A percentile compares a stretch with the other conserved stretches of the same genome.
These are phyloP conservation scores for Apiospora kogelbergensis DNA, from an alignment of 2,329 filamentous ascomycete genomes.

Conservation along the genomic window DNA sequence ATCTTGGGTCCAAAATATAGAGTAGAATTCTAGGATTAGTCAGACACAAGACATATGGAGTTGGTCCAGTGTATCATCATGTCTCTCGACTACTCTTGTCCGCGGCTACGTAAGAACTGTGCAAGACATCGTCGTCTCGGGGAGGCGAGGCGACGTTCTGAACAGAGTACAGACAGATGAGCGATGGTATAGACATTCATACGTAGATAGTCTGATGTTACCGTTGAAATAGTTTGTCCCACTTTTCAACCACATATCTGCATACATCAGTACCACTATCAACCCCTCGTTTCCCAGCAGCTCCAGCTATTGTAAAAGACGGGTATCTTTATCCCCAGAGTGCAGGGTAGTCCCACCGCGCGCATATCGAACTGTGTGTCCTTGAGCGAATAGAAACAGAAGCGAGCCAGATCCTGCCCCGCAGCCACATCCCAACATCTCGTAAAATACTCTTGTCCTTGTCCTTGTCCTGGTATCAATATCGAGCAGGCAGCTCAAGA, in stretches of 20 bases:
- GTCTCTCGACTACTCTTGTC: not conserved
- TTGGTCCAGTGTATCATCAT: not conserved
- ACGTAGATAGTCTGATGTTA: not conserved
- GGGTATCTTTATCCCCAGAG: slow-evolving; percentile 1
- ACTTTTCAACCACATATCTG: not conserved
- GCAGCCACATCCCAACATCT: not conserved
- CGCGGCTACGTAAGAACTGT: not conserved
- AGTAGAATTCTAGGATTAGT: not conserved
- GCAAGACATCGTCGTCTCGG: not conserved
- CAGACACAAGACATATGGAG: not conserved
- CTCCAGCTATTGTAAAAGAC: not conserved
- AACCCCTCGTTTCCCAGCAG: slow-evolving; percentile 8
- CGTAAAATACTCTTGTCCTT: not conserved
- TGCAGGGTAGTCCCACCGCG: not conserved
- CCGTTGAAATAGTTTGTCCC: not conserved
- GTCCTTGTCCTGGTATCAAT: not conserved
- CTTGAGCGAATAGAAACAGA: not conserved
- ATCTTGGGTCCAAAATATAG: not conserved
- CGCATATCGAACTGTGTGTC: not conserved
- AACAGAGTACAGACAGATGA: not conserved
- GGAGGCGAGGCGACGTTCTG: not conserved
- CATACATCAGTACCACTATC: not conserved
- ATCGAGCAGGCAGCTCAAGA: not conserved
- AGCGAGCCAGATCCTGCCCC: not conserved
- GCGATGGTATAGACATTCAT: not conserved